Conservation (phyloP, 2,329 filamentous ascomycete genomes). For the Aureobasidium sp. region DNA sequence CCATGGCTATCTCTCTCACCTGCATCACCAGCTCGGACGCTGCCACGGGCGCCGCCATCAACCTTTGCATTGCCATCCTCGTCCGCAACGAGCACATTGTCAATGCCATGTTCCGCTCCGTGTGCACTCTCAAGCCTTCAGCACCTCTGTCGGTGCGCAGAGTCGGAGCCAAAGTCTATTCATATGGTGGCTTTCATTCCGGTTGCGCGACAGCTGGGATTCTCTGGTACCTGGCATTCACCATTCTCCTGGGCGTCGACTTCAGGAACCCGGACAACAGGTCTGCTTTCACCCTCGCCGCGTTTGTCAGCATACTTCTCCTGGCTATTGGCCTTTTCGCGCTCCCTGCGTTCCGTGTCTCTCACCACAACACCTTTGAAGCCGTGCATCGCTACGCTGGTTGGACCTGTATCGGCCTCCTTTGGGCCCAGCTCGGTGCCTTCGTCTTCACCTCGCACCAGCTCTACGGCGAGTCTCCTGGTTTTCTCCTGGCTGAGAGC, state of each 20-base stretch:
- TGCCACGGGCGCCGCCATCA: slow-evolving; percentile 27
- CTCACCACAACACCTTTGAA: slow-evolving; percentile 62
- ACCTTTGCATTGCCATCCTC: slow-evolving; percentile 28
- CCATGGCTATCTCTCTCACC: neutral
- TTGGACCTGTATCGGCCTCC: slow-evolving; percentile 58
- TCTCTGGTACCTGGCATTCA: slow-evolving; percentile 39
- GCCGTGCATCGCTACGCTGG: slow-evolving; percentile 62
- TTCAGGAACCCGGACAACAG: slow-evolving; percentile 17
- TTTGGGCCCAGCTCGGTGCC: slow-evolving; percentile 57
- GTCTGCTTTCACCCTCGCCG: slow-evolving; percentile 47
- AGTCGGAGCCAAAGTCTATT: slow-evolving; percentile 33
- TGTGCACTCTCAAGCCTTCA: slow-evolving; percentile 26
- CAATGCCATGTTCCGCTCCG: slow-evolving; percentile 31
- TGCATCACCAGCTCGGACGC: slow-evolving; percentile 21
- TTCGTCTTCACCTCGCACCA: slow-evolving; percentile 32
- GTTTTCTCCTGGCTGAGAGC: slow-evolving; percentile 36
- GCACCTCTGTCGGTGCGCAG: slow-evolving; percentile 29
- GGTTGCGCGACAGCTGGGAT: slow-evolving; percentile 30
- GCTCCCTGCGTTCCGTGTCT: slow-evolving; percentile 54
- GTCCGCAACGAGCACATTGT: slow-evolving; percentile 34
- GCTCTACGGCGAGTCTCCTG: neutral
- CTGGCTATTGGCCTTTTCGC: slow-evolving; percentile 54
- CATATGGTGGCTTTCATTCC: slow-evolving; percentile 34
- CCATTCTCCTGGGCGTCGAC: slow-evolving; percentile 24
- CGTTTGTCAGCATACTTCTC: slow-evolving; percentile 51